phyloP scores from a whole-genome alignment of 2,329 filamentous ascomycete species.

The Amphichorda felina region DNA sequence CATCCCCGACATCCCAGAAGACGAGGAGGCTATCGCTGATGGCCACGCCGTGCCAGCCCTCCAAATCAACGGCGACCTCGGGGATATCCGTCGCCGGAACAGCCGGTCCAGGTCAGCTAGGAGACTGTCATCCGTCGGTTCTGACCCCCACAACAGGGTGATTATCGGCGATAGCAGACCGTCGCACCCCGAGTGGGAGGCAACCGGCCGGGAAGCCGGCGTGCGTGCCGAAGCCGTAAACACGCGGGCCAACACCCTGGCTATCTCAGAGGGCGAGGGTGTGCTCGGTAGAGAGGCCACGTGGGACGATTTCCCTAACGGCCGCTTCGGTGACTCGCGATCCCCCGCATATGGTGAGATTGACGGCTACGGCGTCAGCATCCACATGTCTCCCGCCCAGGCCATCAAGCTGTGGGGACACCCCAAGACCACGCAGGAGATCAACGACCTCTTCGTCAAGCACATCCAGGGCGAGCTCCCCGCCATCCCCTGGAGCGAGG shows the following conservation, averaged over 20 bases:
- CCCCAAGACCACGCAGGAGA: constrained; percentile 57
- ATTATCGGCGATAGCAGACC: constrained; percentile 48
- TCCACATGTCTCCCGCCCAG: constrained; percentile 80
- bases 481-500: constrained; percentile 89
- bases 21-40: constrained; percentile 38
- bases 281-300: constrained; percentile 85
- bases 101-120: constrained; percentile 32
- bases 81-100: constrained; percentile 12
- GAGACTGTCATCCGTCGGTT: constrained; percentile 68
- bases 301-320: constrained; percentile 98
- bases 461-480: constrained; percentile 70
- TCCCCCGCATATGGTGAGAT: constrained; percentile 94
- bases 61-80: constrained; percentile 35
- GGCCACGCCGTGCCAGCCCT: constrained; percentile 12
- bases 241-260: constrained; percentile 71
- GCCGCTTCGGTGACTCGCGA: constrained; percentile 84
- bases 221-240: constrained; percentile 65
- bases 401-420: constrained; percentile 79
- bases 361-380: constrained; percentile 92
- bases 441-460: constrained; percentile 67
- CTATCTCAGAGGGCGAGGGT: constrained; percentile 89
- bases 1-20: constrained; percentile 53
- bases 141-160: constrained; percentile 76
- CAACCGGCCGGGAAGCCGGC: constrained; percentile 64
- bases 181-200: constrained; percentile 54